These are phyloP conservation scores for Athelia sp. DNA, from an alignment of 1,284 basidiomycete species.

Conservation along the genomic window DNA sequence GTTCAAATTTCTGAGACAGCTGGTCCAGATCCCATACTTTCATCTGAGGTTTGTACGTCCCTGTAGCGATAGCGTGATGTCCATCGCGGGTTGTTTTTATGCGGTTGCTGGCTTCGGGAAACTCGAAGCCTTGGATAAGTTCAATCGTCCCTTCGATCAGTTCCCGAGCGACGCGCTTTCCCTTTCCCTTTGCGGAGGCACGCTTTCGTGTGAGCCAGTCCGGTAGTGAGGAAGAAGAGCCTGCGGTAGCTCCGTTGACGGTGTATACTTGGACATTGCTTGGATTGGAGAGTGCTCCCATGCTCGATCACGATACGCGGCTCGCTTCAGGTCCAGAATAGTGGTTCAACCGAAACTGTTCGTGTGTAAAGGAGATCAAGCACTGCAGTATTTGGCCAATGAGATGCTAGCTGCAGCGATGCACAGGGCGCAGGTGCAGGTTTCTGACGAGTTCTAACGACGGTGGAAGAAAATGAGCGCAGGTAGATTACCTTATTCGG, in stretches of 20 bases:
- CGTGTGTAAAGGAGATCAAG: too few relatives aligned
- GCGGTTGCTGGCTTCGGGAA: slow-evolving; percentile 93
- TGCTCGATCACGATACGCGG: too few relatives aligned
- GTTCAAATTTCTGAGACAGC: slow-evolving; percentile 92
- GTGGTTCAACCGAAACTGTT: too few relatives aligned
- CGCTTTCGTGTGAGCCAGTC: slow-evolving; percentile 85
- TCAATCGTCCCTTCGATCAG: slow-evolving; percentile 77
- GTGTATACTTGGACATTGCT: slow-evolving; percentile 79
- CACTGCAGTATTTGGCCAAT: too few relatives aligned
- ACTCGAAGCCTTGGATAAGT: slow-evolving; percentile 94
- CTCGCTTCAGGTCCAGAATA: too few relatives aligned
- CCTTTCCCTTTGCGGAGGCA: slow-evolving; percentile 45
- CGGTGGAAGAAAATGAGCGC: too few relatives aligned
- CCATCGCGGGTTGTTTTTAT: slow-evolving; percentile 92
- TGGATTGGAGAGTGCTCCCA: slow-evolving; percentile 10
- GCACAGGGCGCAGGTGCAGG: too few relatives aligned
- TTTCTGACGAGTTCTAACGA: too few relatives aligned
- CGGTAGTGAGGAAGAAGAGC: slow-evolving; percentile 80
- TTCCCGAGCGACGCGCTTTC: slow-evolving; percentile 61
- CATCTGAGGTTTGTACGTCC: slow-evolving; percentile 98
- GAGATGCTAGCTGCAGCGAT: too few relatives aligned
- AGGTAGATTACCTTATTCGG: too few relatives aligned
- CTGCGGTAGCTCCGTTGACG: slow-evolving; percentile 81
- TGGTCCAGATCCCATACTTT: slow-evolving; percentile 95
- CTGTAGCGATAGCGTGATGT: slow-evolving; percentile 89